These are phyloP conservation scores for Curvularia verruculosa DNA, from an alignment of 2,329 filamentous ascomycete species.

Conservation along the genomic window DNA sequence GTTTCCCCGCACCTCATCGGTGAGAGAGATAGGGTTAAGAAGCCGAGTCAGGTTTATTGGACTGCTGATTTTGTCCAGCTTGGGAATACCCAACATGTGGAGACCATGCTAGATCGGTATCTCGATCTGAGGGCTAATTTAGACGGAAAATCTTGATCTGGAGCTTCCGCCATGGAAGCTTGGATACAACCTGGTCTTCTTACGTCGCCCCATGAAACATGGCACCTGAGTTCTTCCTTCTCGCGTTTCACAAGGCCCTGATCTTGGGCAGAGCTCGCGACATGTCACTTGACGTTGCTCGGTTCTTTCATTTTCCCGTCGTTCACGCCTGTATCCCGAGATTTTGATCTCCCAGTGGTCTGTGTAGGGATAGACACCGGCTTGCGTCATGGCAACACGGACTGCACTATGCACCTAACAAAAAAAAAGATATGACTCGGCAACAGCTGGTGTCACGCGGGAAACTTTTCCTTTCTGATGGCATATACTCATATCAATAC, in stretches of 20 bases:
- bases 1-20: constrained; percentile 1
- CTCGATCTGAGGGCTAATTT: neutral
- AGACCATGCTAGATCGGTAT: neutral
- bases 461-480: neutral
- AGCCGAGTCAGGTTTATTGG: neutral
- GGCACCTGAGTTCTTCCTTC: neutral
- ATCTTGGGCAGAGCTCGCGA: neutral
- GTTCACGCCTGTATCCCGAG: neutral
- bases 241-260: neutral
- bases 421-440: neutral
- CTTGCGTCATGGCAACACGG: neutral
- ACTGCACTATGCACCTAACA: neutral
- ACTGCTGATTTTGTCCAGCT: neutral
- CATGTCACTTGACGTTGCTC: neutral
- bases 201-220: neutral
- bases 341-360: neutral
- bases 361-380: neutral
- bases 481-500: neutral
- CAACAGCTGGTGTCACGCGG: neutral
- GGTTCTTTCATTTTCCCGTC: neutral
- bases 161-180: neutral
- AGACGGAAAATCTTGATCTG: neutral
- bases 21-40: neutral
- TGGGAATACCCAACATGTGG: neutral
- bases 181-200: neutral